Evolutionary conservation across 2,329 filamentous ascomycete species (phyloP), one percentile per base, ranked within the genome.

Genomic region (Eutypa lata): DNA sequence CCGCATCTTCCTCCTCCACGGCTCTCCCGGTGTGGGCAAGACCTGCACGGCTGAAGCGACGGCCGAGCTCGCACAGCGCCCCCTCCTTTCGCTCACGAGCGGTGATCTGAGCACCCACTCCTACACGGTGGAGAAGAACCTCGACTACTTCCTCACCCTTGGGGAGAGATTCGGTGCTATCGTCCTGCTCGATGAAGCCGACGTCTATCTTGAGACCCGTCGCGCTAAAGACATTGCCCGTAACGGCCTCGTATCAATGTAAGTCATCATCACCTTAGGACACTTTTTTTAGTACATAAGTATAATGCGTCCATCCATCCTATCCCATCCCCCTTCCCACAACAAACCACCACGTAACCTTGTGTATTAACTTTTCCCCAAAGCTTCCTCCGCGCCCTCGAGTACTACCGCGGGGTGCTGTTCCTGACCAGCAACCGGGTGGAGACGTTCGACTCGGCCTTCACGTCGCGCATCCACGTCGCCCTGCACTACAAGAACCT

Each of bases 121-220:
- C 6, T 60, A 58, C 40, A 57, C 65, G 2, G 71, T 79, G 24
- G 76, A 79, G 61, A 56, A 64, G 26, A 73, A 73, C 51, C 73
- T 79, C 14, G 69, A 71, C 52, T 76, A 77, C 65, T 78, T 77
- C 65, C 69, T 81, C 10, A 63, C 74, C 40, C 71, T 81, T 3
- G 79, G 70, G 40, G 74, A 76, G 63, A 74, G 73, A 7, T 81
- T 76, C 66, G 74, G 72, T 18, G 79, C 74, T 37, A 72, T 83
- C 6, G 72, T 83, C 7, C 72, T 84, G 2, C 71, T 84, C 4
- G 81, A 85, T 61, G 82, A 86, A 64, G 80, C 80, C 2, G 82
- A 85, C 51, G 79, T 84, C 18, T 85, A 82, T 65, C 76, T 86
- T 8, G 79, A 83, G 64, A 66, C 75, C 49, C 78, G 82, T 2